Evolutionary conservation across 1,284 basidiomycete genomes (phyloP), one percentile per base, ranked within the genome.

Genomic region (Melanopsichium pennsylvanicum): DNA sequence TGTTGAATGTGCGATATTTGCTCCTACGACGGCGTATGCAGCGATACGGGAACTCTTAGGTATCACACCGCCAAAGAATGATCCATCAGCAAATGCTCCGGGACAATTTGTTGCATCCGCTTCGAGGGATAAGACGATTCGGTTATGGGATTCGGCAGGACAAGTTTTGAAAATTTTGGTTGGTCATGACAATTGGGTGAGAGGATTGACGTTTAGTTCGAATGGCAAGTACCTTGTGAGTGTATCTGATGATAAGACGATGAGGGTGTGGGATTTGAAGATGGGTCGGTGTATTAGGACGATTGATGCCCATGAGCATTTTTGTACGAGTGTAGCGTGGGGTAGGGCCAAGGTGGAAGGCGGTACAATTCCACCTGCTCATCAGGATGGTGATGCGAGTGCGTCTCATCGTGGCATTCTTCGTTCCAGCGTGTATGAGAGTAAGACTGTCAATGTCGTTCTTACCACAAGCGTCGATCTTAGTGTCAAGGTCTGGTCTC

Each of bases 181-280:
- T 27, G 77, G 75, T 0, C 77, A 79, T 52, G 78, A 80, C 41
- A 78, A 78, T 27, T 80, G 78, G 78, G 54, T 79, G 1, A 46
- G 78, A 11, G 75, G 67, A 0, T 41, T 80, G 8, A 68, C 61
- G 0, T 79, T 78, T 23, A 69, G 74, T 26, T 77, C 76, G 3
- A 76, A 74, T 50, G 92, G 92, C 33, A 93, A 93, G 81, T 88
- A 87, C 78, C 86, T 95, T 5, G 84, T 95, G 13, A 92, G 91
- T 2, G 91, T 89, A 2, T 90, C 90, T 5, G 92, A 95, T 81
- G 92, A 95, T 84, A 91, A 93, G 82, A 92, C 91, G 9, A 87
- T 94, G 74, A 87, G 90, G 9, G 85, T 93, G 13, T 95, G 92
- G 92, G 92, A 95, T 69, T 83, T 95, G 32, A 84, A 86, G 31